These are phyloP conservation scores for Coemansia sp. DNA, from an alignment of 192 early-diverging fungal genomes.

Conservation along the genomic window DNA sequence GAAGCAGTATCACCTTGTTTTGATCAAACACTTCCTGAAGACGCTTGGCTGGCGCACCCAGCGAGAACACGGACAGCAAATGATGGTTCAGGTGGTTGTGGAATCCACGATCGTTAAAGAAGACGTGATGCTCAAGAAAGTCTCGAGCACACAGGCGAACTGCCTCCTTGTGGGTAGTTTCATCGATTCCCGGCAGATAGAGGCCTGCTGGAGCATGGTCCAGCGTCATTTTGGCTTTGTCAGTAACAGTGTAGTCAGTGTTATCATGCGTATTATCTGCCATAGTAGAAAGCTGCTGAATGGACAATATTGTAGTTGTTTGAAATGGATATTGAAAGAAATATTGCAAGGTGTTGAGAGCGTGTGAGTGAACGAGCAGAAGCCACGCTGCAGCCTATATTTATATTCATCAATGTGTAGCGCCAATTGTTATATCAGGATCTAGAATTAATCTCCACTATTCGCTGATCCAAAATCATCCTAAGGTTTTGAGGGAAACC, in stretches of 20 bases:
- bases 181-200: slow-evolving; percentile 52
- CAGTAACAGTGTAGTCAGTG: slow-evolving; percentile 36
- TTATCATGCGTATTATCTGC: slow-evolving; percentile 10
- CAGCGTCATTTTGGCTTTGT: slow-evolving; percentile 29
- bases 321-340: not conserved
- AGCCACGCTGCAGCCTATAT: not conserved
- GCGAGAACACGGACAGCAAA: slow-evolving; percentile 56
- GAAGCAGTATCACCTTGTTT: slow-evolving; percentile 31
- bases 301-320: not conserved
- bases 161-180: slow-evolving; percentile 35
- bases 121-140: slow-evolving; percentile 55
- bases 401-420: not conserved
- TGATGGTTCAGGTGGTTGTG: slow-evolving; percentile 64
- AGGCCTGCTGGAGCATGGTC: slow-evolving; percentile 18
- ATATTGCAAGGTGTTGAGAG: not conserved
- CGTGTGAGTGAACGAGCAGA: not conserved
- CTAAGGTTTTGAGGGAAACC: not conserved
- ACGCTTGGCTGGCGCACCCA: slow-evolving; percentile 55
- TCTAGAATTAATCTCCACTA: not conserved
- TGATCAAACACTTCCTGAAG: slow-evolving; percentile 56
- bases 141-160: slow-evolving; percentile 52
- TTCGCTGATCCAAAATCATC: not conserved
- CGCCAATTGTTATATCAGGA: not conserved
- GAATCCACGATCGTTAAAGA: slow-evolving; percentile 57
- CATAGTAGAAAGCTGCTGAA: slow-evolving; percentile 19